These are phyloP conservation scores for Chalaropsis ovoidea DNA, from an alignment of 2,329 filamentous ascomycete species.

Conservation along the genomic window DNA sequence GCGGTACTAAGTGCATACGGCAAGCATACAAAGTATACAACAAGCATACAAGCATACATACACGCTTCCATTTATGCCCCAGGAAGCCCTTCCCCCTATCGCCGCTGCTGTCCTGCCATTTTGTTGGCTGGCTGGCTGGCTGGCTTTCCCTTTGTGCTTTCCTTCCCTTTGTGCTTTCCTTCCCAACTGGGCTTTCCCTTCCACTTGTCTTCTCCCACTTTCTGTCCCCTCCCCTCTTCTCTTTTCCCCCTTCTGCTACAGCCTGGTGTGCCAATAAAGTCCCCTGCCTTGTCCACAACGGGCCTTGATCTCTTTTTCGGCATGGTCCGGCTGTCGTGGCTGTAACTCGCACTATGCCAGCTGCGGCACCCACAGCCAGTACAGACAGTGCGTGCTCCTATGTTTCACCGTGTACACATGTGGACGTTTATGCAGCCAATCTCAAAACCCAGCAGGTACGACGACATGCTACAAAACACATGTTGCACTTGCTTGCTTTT, in stretches of 20 bases:
- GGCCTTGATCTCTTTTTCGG: conserved; percentile 14
- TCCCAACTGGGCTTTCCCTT: too few species aligned
- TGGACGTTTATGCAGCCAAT: not conserved
- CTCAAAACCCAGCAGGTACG: conserved; percentile 9
- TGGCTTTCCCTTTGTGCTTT: too few species aligned
- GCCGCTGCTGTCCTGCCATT: too few species aligned
- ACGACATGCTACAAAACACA: conserved; percentile 11
- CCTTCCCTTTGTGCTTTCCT: too few species aligned
- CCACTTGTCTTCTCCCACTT: not conserved
- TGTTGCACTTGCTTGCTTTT: not conserved
- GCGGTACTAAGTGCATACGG: too few species aligned
- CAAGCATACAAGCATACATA: too few species aligned
- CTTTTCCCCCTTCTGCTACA: not conserved
- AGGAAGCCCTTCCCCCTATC: too few species aligned
- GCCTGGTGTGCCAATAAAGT: not conserved
- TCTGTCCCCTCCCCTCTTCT: not conserved
- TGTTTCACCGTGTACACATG: not conserved
- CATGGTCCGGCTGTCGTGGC: not conserved
- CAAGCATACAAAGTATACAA: too few species aligned
- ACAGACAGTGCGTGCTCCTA: not conserved
- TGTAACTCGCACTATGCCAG: not conserved
- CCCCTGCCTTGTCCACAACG: not conserved
- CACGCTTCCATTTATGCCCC: too few species aligned
- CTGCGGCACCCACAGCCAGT: not conserved
- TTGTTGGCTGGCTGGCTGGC: too few species aligned